Percentiles rank a stretch among this genome's conserved stretches.
Conservation (phyloP, 148 eudicot species). For the Polygonum maritimum region DNA sequence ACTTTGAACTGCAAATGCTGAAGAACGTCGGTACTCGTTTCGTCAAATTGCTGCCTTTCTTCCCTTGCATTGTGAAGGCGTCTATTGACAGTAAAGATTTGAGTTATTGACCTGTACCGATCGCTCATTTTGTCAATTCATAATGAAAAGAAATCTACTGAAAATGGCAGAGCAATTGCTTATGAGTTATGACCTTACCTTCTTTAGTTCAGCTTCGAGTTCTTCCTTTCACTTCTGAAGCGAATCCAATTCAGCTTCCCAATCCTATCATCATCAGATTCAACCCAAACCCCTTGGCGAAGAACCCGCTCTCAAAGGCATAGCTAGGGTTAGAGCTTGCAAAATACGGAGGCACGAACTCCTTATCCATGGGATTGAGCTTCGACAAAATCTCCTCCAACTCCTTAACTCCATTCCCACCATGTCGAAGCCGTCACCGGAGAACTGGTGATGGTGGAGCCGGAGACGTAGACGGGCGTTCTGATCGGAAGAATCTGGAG, state of each 20-base stretch:
- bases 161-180: not conserved
- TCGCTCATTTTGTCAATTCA: slow-evolving; percentile 4
- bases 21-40: slow-evolving; percentile 36
- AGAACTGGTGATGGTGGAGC: slow-evolving; percentile 1
- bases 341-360: slow-evolving; percentile 10
- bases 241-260: slow-evolving; percentile 21
- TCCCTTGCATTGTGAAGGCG: slow-evolving; percentile 43
- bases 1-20: slow-evolving; percentile 31
- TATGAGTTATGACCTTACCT: slow-evolving; percentile 17
- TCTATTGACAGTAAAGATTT: slow-evolving; percentile 20
- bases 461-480: not conserved
- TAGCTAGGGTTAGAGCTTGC: not conserved
- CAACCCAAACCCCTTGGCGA: not conserved
- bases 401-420: not conserved
- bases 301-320: not conserved
- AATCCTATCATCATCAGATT: not conserved
- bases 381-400: slow-evolving; percentile 13
- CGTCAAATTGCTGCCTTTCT: slow-evolving; percentile 43
- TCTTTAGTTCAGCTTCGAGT: slow-evolving; percentile 32
- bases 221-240: slow-evolving; percentile 36
- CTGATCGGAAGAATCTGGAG: not conserved
- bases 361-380: slow-evolving; percentile 11
- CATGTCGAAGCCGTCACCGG: not conserved
- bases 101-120: slow-evolving; percentile 29
- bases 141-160: not conserved